Evolutionary conservation across 192 early-diverging fungal genomes (phyloP).

Genomic region (Backusella luteola): DNA sequence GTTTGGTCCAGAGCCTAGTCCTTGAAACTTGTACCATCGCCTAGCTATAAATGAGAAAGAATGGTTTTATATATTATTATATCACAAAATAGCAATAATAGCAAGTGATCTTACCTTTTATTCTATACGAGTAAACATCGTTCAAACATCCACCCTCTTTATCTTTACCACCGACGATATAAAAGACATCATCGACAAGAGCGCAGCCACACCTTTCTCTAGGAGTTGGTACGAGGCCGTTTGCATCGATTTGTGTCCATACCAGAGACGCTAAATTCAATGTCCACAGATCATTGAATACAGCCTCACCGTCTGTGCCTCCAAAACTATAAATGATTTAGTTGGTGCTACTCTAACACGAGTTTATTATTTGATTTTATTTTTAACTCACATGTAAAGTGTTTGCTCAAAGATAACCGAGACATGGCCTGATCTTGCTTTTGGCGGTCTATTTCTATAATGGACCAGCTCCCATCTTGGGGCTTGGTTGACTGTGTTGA

Average conservation of each 20-base stretch:
- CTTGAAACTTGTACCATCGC: slow-evolving; percentile 48
- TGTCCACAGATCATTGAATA: slow-evolving; percentile 57
- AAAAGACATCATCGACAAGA: slow-evolving; percentile 49
- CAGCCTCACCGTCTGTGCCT: slow-evolving; percentile 48
- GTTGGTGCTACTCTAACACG: slow-evolving; percentile 8
- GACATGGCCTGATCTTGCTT: slow-evolving; percentile 23
- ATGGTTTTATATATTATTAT: not conserved
- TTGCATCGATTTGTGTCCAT: slow-evolving; percentile 42
- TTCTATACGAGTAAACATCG: slow-evolving; percentile 49
- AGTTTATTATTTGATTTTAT: not conserved
- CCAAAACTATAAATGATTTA: slow-evolving; percentile 43
- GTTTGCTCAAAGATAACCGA: slow-evolving; percentile 19
- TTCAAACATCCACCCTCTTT: slow-evolving; percentile 40
- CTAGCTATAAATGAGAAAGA: slow-evolving; percentile 6
- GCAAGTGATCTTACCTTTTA: slow-evolving; percentile 37
- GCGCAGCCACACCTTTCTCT: slow-evolving; percentile 35
- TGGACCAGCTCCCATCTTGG: slow-evolving; percentile 17
- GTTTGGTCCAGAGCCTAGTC: slow-evolving; percentile 38
- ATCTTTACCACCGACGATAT: slow-evolving; percentile 50
- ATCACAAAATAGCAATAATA: not conserved
- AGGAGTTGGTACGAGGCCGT: slow-evolving; percentile 42
- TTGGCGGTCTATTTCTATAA: slow-evolving; percentile 14
- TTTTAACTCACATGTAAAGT: slow-evolving; percentile 21
- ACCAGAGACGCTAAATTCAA: slow-evolving; percentile 40
- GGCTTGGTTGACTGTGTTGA: slow-evolving; percentile 13